Evolutionary conservation across 2,329 filamentous ascomycete species (phyloP).

Genomic region (Ceratocystiopsis minuta): DNA sequence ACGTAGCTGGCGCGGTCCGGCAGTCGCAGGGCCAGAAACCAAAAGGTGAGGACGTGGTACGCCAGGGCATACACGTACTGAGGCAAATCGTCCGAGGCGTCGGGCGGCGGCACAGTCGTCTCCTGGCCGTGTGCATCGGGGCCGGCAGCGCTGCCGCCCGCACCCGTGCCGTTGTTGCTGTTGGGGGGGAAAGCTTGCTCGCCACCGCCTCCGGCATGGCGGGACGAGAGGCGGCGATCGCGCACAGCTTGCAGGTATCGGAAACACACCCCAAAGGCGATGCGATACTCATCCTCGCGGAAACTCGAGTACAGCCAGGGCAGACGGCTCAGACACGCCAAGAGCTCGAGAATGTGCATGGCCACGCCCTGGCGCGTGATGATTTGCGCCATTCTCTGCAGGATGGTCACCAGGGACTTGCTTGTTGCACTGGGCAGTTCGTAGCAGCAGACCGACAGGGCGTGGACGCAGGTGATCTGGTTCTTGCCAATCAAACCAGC

Average conservation of each 20-base stretch:
- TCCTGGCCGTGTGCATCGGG: constrained; percentile 11
- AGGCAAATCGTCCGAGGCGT: constrained; percentile 53
- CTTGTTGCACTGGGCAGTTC: constrained; percentile 78
- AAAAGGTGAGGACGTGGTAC: constrained; percentile 90
- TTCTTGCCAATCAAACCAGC: constrained; percentile 76
- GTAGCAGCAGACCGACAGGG: constrained; percentile 84
- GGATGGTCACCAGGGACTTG: constrained; percentile 66
- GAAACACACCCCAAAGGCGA: constrained; percentile 89
- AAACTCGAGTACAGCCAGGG: constrained; percentile 78
- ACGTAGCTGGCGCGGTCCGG: constrained; percentile 71
- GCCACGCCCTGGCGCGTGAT: constrained; percentile 86
- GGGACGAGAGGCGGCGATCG: constrained; percentile 37
- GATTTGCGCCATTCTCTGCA: constrained; percentile 88
- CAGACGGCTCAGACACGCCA: constrained; percentile 73
- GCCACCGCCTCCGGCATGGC: constrained; percentile 17
- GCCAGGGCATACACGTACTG: constrained; percentile 89
- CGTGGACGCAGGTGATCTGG: constrained; percentile 85
- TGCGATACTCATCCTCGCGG: constrained; percentile 77
- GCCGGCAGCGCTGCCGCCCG: too few species aligned
- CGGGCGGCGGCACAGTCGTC: constrained; percentile 10
- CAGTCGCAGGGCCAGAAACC: constrained; percentile 82
- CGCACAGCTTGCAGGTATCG: constrained; percentile 80
- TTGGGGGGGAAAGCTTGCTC: background rate
- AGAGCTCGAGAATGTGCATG: constrained; percentile 87
- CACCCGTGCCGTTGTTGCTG: too few species aligned